Evolutionary conservation across 192 early-diverging fungal species (phyloP), one percentile per base, ranked within the genome.

Genomic region (Dissophora ornata): DNA sequence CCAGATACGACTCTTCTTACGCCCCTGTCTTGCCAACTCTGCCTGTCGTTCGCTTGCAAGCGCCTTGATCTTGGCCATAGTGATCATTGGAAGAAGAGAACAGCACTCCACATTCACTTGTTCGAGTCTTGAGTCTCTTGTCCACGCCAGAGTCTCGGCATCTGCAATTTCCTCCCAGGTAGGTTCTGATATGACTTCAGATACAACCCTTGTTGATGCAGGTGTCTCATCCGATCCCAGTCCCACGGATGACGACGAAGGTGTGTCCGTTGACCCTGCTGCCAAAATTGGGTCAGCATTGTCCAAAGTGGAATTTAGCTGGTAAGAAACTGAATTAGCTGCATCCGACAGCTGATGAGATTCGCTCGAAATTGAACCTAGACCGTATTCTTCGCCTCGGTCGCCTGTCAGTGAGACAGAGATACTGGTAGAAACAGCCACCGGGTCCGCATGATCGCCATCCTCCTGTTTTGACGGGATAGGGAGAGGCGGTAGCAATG

Each of bases 71-170:
- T 56, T 59, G 38, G 25, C 44, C 58, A 77, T 67, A 45, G 58
- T 77, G 1, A 53, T n/a, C 34, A 57, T n/a, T 3, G 65, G 67
- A 8, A 77, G 40, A 3, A 62, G 47, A 0, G 56, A 54, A 15
- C 73, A 77, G 30, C 65, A 77, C 19, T 77, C 73, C 2, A 77
- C 57, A 50, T 77, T 67, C 15, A 77, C 64, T 33, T 77, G 65
- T 24, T 77, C 73, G 13, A 77, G 53, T 21, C 73, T 57, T 19
- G 73, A 67, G 1, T 56, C 24, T 4, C 13, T 49, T 22, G 64
- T 77, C 73, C 73, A 77, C 4, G 19, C 29, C 0, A 67, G 42
- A 4, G 44, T 18, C 18, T 48, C 46, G n/a, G 40, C 42, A 5
- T 25, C 28, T 26, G 2, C 47, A n/a, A n/a, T n/a, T n/a, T n/a